phyloP scores from a whole-genome alignment of 2,329 filamentous ascomycete genomes.

The Arthrobotrys entomopaga region DNA sequence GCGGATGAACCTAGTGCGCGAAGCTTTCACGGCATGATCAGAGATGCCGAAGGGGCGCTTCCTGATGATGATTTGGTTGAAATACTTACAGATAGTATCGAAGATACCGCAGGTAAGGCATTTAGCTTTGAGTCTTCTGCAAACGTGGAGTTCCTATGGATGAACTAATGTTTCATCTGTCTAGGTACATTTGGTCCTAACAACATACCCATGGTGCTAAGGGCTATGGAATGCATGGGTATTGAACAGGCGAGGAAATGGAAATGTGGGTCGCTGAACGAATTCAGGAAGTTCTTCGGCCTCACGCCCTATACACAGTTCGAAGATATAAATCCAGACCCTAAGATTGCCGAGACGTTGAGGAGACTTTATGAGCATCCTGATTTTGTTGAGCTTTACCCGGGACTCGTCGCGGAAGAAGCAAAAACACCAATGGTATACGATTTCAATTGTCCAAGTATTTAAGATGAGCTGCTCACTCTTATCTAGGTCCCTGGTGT shows the following conservation, averaged over 20 bases:
- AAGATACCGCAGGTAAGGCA: conserved; percentile 72
- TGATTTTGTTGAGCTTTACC: conserved; percentile 82
- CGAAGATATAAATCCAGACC: conserved; percentile 84
- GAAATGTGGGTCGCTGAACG: conserved; percentile 82
- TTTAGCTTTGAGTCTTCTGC: too few species aligned
- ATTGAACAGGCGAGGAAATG: conserved; percentile 80
- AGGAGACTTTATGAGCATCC: conserved; percentile 78
- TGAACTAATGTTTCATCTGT: background rate
- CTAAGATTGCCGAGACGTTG: conserved; percentile 73
- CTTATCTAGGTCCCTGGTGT: conserved; percentile 68
- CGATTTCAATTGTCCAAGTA: too few species aligned
- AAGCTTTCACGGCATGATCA: conserved; percentile 73
- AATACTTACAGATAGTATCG: conserved; percentile 74
- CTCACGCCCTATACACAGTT: conserved; percentile 80
- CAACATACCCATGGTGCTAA: conserved; percentile 78
- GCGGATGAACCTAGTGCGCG: conserved; percentile 75
- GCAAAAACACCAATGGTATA: conserved; percentile 75
- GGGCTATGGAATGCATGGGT: conserved; percentile 80
- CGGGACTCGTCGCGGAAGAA: conserved; percentile 79
- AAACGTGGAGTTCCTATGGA: too few species aligned
- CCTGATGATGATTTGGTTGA: conserved; percentile 79
- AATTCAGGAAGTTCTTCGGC: conserved; percentile 84
- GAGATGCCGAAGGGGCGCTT: conserved; percentile 72
- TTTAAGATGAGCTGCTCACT: background rate
- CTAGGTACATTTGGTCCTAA: conserved; percentile 73